Conservation (phyloP, 2,329 filamentous ascomycete genomes). For the Epicoccum sorghinum region DNA sequence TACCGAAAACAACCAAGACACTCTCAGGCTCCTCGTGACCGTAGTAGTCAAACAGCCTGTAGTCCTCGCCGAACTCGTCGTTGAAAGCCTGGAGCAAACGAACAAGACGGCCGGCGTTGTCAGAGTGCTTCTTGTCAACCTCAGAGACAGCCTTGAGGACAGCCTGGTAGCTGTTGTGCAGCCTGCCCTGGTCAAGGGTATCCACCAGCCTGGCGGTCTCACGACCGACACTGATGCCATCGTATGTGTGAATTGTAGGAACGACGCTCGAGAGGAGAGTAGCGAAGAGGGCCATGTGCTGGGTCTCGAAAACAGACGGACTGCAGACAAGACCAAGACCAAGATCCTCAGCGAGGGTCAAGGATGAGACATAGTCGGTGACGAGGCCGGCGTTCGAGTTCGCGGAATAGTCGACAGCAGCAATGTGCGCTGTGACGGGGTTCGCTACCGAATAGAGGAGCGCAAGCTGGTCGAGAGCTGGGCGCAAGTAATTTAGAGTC, state of each 20-base stretch:
- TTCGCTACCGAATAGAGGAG: slow-evolving; percentile 90
- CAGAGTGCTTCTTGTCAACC: slow-evolving; percentile 71
- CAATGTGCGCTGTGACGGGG: slow-evolving; percentile 90
- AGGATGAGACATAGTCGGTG: slow-evolving; percentile 81
- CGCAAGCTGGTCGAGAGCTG: slow-evolving; percentile 88
- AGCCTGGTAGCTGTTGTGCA: slow-evolving; percentile 72
- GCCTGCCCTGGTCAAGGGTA: slow-evolving; percentile 72
- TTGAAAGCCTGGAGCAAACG: slow-evolving; percentile 79
- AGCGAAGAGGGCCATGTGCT: slow-evolving; percentile 93
- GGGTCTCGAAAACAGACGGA: slow-evolving; percentile 84
- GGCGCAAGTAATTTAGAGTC: slow-evolving; percentile 78
- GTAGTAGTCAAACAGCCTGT: slow-evolving; percentile 91
- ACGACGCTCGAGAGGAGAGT: slow-evolving; percentile 79
- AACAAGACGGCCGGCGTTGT: slow-evolving; percentile 73
- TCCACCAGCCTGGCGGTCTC: slow-evolving; percentile 85
- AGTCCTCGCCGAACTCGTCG: slow-evolving; percentile 89
- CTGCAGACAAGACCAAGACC: slow-evolving; percentile 86
- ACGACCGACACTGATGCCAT: slow-evolving; percentile 80
- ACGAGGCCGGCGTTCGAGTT: slow-evolving; percentile 73
- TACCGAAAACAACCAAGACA: slow-evolving; percentile 91
- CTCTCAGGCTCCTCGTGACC: slow-evolving; percentile 80
- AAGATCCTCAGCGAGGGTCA: slow-evolving; percentile 85
- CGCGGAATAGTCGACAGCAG: slow-evolving; percentile 82
- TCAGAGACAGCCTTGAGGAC: slow-evolving; percentile 67
- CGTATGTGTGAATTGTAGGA: slow-evolving; percentile 87